These are phyloP conservation scores for Acanthochlamys bracteata DNA, from an alignment of 106 monocot genomes.

Conservation along the genomic window DNA sequence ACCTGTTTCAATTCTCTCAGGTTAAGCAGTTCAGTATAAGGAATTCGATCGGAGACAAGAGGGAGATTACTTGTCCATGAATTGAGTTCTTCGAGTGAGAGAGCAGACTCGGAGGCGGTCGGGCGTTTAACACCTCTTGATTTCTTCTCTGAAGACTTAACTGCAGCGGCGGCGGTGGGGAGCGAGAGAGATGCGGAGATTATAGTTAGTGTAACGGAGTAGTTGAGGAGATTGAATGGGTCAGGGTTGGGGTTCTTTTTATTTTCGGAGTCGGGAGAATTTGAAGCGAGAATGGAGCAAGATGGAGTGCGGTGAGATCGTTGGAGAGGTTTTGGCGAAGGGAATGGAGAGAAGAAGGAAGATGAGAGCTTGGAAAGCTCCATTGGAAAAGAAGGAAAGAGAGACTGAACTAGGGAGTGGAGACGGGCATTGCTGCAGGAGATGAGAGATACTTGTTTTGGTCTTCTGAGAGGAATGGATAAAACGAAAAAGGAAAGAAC, in stretches of 20 bases:
- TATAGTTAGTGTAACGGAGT: constrained; percentile 49
- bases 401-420: no score
- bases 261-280: not conserved
- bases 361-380: constrained; percentile 7
- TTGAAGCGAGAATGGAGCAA: not conserved
- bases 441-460: no score
- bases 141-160: constrained; percentile 43
- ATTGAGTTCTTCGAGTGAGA: constrained; percentile 58
- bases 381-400: not conserved
- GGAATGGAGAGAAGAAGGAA: constrained; percentile 9
- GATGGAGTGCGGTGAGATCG: not conserved
- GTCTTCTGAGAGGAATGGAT: no score
- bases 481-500: no score
- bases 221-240: constrained; percentile 18
- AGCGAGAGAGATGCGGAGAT: constrained; percentile 31
- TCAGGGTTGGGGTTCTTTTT: not conserved
- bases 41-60: constrained; percentile 44
- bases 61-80: constrained; percentile 57
- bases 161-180: constrained; percentile 28
- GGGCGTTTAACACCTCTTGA: constrained; percentile 24
- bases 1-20: constrained; percentile 39
- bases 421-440: no score
- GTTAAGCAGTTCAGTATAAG: constrained; percentile 51
- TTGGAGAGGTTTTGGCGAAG: not conserved
- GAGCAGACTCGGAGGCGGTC: constrained; percentile 14